phyloP scores from a whole-genome alignment of 108 stramenopile species.

The Stephanodiscus minutulus region DNA sequence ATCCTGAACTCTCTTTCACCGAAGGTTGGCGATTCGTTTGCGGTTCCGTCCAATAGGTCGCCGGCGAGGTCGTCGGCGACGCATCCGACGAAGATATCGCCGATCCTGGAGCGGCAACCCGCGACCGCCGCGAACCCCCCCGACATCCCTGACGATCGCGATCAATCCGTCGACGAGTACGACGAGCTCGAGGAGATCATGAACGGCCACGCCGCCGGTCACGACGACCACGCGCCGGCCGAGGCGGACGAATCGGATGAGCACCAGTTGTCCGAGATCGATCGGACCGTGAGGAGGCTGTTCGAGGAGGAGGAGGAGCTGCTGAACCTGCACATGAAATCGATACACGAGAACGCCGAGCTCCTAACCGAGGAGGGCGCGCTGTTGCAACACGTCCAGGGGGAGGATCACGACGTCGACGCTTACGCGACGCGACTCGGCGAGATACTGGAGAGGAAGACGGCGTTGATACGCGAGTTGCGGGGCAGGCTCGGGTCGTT shows the following conservation, averaged over 20 bases:
- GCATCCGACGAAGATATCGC: slow-evolving; percentile 7
- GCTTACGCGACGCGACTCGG: slow-evolving; percentile 88
- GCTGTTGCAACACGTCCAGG: slow-evolving; percentile 86
- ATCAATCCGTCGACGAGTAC: slow-evolving; percentile 23
- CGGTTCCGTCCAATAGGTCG: slow-evolving; percentile 9
- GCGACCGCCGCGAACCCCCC: background rate
- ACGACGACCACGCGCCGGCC: slow-evolving; percentile 13
- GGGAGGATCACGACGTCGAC: slow-evolving; percentile 92
- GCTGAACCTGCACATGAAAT: slow-evolving; percentile 93
- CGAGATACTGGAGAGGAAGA: slow-evolving; percentile 88
- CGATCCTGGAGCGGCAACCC: slow-evolving; percentile 2
- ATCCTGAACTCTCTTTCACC: background rate
- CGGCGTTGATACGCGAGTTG: slow-evolving; percentile 61
- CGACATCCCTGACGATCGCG: slow-evolving; percentile 6
- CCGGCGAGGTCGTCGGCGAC: background rate
- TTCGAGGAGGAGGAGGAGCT: slow-evolving; percentile 96
- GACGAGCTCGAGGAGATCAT: slow-evolving; percentile 42
- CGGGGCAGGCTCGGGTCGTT: slow-evolving; percentile 68
- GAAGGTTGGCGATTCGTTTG: slow-evolving; percentile 4
- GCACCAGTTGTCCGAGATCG: slow-evolving; percentile 70
- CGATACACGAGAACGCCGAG: slow-evolving; percentile 90
- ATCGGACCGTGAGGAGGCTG: slow-evolving; percentile 76
- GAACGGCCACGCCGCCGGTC: slow-evolving; percentile 2
- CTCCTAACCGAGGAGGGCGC: slow-evolving; percentile 93
- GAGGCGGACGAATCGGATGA: slow-evolving; percentile 4